Base-by-base conservation (phyloP, 345 rosid genomes). In the Gossypium herbaceum region DNA sequence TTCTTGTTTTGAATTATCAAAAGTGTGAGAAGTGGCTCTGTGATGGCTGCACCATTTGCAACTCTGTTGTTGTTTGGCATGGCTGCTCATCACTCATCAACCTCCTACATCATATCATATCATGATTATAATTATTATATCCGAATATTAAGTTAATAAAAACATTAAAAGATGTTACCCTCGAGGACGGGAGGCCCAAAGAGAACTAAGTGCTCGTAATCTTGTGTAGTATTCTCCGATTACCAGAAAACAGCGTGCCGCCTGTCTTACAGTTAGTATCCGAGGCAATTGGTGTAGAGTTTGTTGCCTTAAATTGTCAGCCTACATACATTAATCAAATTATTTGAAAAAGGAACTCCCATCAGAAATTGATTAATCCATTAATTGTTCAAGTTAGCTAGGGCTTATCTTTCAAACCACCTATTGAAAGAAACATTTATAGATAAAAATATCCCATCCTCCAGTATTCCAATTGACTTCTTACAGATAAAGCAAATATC, bases 231-330 rank as follows among this genome's bases (percentile, higher is more conserved):
- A 95, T 72, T 95, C 99, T 75, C 93, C 97, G 55, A 93, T 93
- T 75, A 90, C 97, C 78, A 93, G 74, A 79, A 93, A 95, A 85
- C 97, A 89, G 52, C 97, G 80, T 0, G 98, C 98, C 0, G 93
- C 97, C 79, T 95, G 99, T 56, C 99, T 76, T 15, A 89, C 86
- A 0, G 98, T 95, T 79, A 95, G 73, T 77, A 95, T 90, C 68
- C 91, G 86, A 5, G 85, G 86, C 15, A 95, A 41, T 52, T 93
- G 99, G 79, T 95, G 99, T 69, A 95, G 88, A 12, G 92, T 93
- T 76, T 93, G 99, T 34, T 93, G 99, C 73, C 99, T 89, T 81
- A 95, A 84, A 79, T 93, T 89, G 84, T 95, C 99, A 55, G 98
- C 98, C 98, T 95, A 74, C 22, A 75, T 95, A 73, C 25, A 75